Percentiles rank a stretch among this genome's conserved stretches.
Conservation (phyloP, 106 monocot species). For the Agapanthus africanus region DNA sequence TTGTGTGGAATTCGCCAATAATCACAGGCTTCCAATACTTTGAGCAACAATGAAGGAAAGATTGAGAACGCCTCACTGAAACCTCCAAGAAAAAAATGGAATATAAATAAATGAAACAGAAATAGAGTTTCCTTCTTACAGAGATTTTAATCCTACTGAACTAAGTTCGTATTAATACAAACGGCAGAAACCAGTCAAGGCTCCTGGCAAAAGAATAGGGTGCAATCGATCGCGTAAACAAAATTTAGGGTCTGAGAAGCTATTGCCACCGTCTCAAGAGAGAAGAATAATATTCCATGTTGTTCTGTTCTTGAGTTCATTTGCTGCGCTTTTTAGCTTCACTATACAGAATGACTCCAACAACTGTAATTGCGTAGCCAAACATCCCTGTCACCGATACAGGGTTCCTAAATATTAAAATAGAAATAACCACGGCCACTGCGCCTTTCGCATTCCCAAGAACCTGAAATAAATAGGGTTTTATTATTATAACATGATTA, state of each 20-base stretch:
- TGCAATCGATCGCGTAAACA: background rate
- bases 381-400: constrained; percentile 9
- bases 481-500: constrained; percentile 17
- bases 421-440: constrained; percentile 8
- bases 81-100: background rate
- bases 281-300: no score
- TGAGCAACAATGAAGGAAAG: background rate
- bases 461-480: background rate
- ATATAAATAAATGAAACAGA: background rate
- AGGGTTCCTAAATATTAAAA: constrained; percentile 10
- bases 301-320: no score
- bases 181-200: background rate
- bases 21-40: background rate
- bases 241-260: background rate
- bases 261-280: constrained; percentile 6
- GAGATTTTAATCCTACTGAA: constrained; percentile 7
- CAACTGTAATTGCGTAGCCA: constrained; percentile 27
- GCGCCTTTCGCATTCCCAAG: constrained; percentile 14
- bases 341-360: constrained; percentile 38
- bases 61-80: constrained; percentile 2
- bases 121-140: background rate
- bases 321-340: constrained; percentile 45
- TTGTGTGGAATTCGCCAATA: background rate
- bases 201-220: background rate
- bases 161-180: constrained; percentile 7